phyloP scores from a whole-genome alignment of 208 protist species.

The Leishmania tarentolae region DNA sequence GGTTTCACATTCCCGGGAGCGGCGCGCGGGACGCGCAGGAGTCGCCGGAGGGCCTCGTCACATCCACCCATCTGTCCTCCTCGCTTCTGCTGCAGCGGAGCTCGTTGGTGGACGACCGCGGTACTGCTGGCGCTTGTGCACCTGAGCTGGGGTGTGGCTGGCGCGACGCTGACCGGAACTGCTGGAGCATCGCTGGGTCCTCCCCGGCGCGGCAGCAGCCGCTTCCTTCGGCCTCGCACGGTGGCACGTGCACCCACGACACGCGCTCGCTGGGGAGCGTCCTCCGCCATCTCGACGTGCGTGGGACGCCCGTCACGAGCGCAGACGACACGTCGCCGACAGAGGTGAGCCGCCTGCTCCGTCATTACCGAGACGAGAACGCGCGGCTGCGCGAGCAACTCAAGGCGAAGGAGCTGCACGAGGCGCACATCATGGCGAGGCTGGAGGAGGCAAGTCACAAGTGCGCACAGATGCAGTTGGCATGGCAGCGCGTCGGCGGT shows the following conservation, averaged over 20 bases:
- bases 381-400: conserved; percentile 63
- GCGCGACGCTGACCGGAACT: background rate
- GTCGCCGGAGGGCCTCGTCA: conserved; percentile 13
- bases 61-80: background rate
- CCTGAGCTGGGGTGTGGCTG: background rate
- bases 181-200: background rate
- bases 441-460: conserved; percentile 35
- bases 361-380: conserved; percentile 58
- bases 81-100: conserved; percentile 1
- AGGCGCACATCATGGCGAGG: conserved; percentile 46
- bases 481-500: conserved; percentile 9
- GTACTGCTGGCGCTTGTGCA: background rate
- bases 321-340: background rate
- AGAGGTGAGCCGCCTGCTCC: conserved; percentile 37
- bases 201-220: background rate
- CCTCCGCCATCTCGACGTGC: background rate
- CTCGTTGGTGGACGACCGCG: background rate
- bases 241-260: background rate
- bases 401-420: conserved; percentile 43
- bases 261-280: background rate
- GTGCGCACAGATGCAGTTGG: conserved; percentile 16
- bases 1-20: conserved; percentile 32
- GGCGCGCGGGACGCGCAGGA: background rate
- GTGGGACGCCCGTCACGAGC: background rate
- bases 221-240: background rate